Percentiles rank a stretch among this genome's conserved stretches.
phyloP scores from a whole-genome alignment of 1,284 basidiomycete genomes.

The Naganishia albida region DNA sequence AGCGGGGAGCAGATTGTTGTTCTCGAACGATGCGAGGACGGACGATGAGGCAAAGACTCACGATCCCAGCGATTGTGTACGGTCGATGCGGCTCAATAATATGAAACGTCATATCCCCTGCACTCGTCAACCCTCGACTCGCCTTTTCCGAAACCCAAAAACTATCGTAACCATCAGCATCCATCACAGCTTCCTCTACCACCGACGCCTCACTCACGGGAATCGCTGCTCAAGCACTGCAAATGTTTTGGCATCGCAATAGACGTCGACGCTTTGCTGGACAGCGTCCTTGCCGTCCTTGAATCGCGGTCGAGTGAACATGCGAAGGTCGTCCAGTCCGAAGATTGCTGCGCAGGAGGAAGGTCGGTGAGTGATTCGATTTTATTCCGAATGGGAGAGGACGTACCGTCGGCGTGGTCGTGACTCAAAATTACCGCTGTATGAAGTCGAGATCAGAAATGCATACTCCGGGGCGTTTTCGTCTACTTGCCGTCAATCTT shows the following conservation, averaged over 20 bases:
- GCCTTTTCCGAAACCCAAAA: not conserved
- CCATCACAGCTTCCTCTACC: not conserved
- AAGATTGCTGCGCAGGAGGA: not conserved
- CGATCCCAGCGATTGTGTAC: conserved; percentile 7
- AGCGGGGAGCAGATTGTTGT: not conserved
- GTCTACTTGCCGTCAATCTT: not conserved
- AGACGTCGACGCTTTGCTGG: not conserved
- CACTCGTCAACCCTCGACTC: not conserved
- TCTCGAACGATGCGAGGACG: too few species aligned
- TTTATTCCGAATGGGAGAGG: too few species aligned
- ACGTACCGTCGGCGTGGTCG: conserved; percentile 15
- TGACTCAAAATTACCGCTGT: conserved; percentile 18
- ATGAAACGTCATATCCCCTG: conserved; percentile 8
- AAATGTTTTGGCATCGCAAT: conserved; percentile 13
- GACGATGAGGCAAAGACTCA: not conserved
- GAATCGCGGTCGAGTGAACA: not conserved
- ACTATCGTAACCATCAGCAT: not conserved
- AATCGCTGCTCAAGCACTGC: conserved; percentile 5
- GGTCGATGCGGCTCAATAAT: not conserved
- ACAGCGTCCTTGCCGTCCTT: not conserved
- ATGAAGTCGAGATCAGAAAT: not conserved
- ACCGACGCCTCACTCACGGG: not conserved
- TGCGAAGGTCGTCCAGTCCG: conserved; percentile 10
- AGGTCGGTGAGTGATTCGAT: not conserved
- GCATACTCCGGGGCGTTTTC: not conserved